Base-by-base conservation (phyloP, 768 basidiomycete genomes). In the Pleurotus platypus region DNA sequence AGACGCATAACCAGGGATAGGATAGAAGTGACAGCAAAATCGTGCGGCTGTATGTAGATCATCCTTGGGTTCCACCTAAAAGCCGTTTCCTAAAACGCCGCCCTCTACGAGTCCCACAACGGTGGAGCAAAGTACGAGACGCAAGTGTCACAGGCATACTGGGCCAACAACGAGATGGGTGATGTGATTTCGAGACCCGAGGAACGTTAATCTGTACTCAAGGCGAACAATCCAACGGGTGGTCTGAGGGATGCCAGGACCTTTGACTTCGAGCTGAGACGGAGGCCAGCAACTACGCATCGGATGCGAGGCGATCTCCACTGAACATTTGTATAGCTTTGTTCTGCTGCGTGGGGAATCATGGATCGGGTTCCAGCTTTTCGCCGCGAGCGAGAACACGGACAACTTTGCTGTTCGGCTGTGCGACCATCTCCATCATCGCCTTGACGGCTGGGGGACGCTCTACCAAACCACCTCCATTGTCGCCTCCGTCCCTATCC, bases 331-430 rank as follows among this genome's bases (percentile, higher is more conserved):
- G 27, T 40, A 39, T 15, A 11, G 51, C 20, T 40, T 20, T 20
- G 15, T 40, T n/a, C 39, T 30, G 18, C n/a, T 30, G 16, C 30
- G 26, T 16, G 30, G 16, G 24, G 26, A 13, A 55, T 67, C 61
- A 71, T 46, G 68, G 58, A 58, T 68, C 71, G n/a, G 76, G 74
- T 43, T 93, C 90, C 54, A 93, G 70, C 70, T 92, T 91, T 78
- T 93, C 91, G 35, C 91, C 91, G 11, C 91, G 82, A 1, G 91
- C 89, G 58, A 93, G 81, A 26, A 93, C 86, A 22, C 90, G 78
- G 35, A 92, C 85, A 61, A 89, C 86, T 60, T 84, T 86, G 68
- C 81, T 86, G 51, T 53, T 53, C 5, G 88, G 86, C 61, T 89
- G 86, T 18, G 85, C 75, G 7, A 89, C 79, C 69, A 82, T 81